Percentiles rank a stretch among this genome's conserved stretches.
phyloP scores from a whole-genome alignment of 169 alveolate species.

The Plasmodium knowlesi region DNA sequence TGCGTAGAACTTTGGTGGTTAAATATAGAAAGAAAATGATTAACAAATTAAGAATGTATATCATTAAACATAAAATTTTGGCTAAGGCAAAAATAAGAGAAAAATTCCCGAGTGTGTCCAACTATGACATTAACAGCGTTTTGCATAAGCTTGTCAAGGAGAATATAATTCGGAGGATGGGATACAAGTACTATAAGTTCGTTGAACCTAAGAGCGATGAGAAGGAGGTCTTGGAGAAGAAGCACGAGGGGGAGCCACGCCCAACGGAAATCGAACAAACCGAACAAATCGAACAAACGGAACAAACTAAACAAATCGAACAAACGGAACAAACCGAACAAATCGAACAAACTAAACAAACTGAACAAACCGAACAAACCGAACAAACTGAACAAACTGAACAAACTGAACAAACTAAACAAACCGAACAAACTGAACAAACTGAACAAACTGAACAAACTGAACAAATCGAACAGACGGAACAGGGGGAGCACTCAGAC shows the following conservation, averaged over 20 bases:
- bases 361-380: background rate
- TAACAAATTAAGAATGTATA: slow-evolving; percentile 3
- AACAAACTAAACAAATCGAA: background rate
- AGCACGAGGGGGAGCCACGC: background rate
- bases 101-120: slow-evolving; percentile 29
- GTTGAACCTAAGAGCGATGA: background rate
- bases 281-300: background rate
- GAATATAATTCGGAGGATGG: slow-evolving; percentile 14
- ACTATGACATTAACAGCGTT: slow-evolving; percentile 35
- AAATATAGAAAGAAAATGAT: slow-evolving; percentile 21
- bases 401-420: background rate
- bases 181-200: slow-evolving; percentile 8
- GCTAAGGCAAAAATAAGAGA: slow-evolving; percentile 6
- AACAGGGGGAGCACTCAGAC: background rate
- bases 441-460: background rate
- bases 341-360: background rate
- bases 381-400: background rate
- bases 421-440: background rate
- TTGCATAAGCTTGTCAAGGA: slow-evolving; percentile 25
- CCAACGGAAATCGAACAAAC: background rate
- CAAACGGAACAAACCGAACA: background rate
- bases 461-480: background rate
- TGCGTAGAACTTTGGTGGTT: background rate
- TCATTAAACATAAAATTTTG: slow-evolving; percentile 50
- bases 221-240: background rate